These are phyloP conservation scores for Climacium dendroides DNA, from an alignment of 225 moss, liverwort and hornwort genomes.

Conservation along the genomic window DNA sequence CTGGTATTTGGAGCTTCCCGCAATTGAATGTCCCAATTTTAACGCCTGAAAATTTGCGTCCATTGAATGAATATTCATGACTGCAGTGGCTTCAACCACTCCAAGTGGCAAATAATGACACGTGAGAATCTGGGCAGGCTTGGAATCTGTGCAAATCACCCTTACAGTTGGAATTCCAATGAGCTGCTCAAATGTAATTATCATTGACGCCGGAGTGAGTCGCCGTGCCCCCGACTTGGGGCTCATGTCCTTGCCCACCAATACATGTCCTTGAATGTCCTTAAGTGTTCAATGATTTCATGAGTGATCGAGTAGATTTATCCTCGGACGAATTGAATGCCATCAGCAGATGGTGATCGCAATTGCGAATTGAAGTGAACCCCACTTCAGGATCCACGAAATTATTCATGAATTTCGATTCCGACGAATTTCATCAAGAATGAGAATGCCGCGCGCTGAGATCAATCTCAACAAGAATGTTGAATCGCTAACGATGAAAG, in stretches of 20 bases:
- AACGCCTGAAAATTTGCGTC: background rate
- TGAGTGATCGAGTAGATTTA: too few species aligned
- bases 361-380: background rate
- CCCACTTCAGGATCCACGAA: background rate
- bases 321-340: background rate
- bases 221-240: too few species aligned
- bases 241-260: too few species aligned
- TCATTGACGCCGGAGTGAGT: background rate
- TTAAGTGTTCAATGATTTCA: too few species aligned
- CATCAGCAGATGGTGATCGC: background rate
- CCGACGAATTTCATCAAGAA: background rate
- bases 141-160: background rate
- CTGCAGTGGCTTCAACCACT: background rate
- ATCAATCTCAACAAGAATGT: too few species aligned
- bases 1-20: too few species aligned
- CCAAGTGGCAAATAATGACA: background rate
- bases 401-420: background rate
- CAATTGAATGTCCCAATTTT: background rate
- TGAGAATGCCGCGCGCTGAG: too few species aligned
- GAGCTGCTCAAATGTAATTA: background rate
- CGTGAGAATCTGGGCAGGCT: background rate
- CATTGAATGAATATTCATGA: background rate
- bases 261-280: too few species aligned
- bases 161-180: background rate
- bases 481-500: too few species aligned